Evolutionary conservation across 2,329 filamentous ascomycete species (phyloP), one percentile per base, ranked within the genome.

Genomic region (Sclerotiophoma versabilis): DNA sequence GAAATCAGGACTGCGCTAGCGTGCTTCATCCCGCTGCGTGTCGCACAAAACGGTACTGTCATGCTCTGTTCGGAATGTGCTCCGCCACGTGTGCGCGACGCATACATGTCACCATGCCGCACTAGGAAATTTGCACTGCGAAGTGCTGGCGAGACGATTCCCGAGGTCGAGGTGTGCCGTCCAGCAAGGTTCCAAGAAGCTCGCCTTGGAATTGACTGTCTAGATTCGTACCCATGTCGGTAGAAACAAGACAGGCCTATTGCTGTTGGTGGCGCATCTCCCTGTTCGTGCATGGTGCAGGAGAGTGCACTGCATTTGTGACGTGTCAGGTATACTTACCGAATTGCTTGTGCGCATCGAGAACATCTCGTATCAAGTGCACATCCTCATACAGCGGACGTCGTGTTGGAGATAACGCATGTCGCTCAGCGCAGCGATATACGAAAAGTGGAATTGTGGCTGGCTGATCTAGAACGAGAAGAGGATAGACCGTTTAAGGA

Each of bases 61-160:
- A 47, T 25, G 15, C 49, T 20, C 9, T 9, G 20, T 49, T 39
- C 51, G 45, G 51, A 45, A 30, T 12, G 4, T 25, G 10, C n/a
- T 45, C 51, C 45, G 45, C 39, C 39, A 44, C 51, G 45, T 45
- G 45, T 44, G 51, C 41, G 39, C 51, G 23, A 49, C 51, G n/a
- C 11, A 14, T 25, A 33, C 33, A 39, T 39, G 7, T 20, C 36
- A 19, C 36, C 49, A 34, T 25, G 27, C 34, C 39, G 12, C 11
- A 22, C 36, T 25, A 20, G 33, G 26, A 23, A 4, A 3, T 37
- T 17, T 14, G 43, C 29, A 19, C n/a, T 25, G 20, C 10, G 20
- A 8, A 34, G 9, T 17, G 19, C 20, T 12, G 12, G 27, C 27
- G 43, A 30, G 11, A 7, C 12, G 8, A 34, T 30, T 39, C 36